phyloP scores from a whole-genome alignment of 805 yeast species.

The Yarrowia bubula region DNA sequence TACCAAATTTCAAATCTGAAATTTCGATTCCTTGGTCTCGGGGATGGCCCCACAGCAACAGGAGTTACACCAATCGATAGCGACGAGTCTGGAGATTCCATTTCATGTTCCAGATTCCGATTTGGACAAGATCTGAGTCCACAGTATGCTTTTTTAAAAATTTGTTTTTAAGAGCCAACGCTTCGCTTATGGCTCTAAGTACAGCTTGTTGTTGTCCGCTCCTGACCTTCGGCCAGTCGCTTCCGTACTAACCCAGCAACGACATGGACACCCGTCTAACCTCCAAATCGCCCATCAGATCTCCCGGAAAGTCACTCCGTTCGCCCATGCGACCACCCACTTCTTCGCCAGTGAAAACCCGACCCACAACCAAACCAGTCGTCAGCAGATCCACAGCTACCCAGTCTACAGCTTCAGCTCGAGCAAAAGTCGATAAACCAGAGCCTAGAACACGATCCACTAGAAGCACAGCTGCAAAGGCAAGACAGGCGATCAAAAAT shows the following conservation, averaged over 20 bases:
- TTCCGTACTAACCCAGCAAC: neutral
- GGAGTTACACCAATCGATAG: too few species aligned
- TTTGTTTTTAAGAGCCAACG: too few species aligned
- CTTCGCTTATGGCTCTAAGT: too few species aligned
- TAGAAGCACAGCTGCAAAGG: constrained; percentile 7
- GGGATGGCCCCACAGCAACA: too few species aligned
- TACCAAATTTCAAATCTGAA: too few species aligned
- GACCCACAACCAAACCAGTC: neutral
- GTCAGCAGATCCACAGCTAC: constrained; percentile 5
- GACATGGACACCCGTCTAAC: neutral
- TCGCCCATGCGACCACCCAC: constrained; percentile 6
- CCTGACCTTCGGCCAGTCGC: neutral
- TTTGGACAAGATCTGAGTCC: too few species aligned
- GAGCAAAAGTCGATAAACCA: constrained; percentile 14
- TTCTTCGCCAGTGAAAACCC: neutral
- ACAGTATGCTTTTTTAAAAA: too few species aligned
- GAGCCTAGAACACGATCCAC: constrained; percentile 8
- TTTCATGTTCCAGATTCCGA: too few species aligned
- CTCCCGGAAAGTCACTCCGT: neutral
- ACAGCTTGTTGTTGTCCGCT: neutral
- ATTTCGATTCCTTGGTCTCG: too few species aligned
- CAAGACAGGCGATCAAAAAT: constrained; percentile 14
- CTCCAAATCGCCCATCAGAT: neutral
- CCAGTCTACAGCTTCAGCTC: constrained; percentile 6
- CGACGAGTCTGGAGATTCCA: too few species aligned